These are phyloP conservation scores for Zostera marina DNA, from an alignment of 116 monocot species.

Conservation along the genomic window DNA sequence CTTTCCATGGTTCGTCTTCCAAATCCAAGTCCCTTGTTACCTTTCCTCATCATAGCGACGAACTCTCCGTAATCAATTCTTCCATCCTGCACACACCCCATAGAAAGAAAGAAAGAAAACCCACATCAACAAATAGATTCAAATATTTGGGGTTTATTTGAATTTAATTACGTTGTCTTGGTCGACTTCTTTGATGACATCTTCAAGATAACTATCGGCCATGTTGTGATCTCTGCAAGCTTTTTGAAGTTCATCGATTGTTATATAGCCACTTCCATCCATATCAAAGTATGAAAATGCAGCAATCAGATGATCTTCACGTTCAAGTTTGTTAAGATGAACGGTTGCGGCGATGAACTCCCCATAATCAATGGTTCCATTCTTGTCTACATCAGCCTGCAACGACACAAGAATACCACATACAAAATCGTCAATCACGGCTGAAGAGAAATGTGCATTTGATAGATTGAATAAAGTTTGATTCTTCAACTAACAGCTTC, in stretches of 20 bases:
- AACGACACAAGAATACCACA: background rate
- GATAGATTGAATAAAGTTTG: background rate
- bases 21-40: constrained; percentile 54
- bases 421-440: background rate
- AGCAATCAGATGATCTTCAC: constrained; percentile 58
- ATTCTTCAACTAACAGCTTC: constrained; percentile 41
- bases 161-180: constrained; percentile 34
- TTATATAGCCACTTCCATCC: constrained; percentile 80
- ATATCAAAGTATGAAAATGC: constrained; percentile 73
- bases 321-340: constrained; percentile 69
- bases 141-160: background rate
- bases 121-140: background rate
- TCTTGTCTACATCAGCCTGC: constrained; percentile 75
- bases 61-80: constrained; percentile 80
- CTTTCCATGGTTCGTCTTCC: constrained; percentile 86
- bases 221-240: constrained; percentile 71
- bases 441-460: no score
- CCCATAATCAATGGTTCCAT: constrained; percentile 66
- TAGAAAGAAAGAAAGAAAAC: background rate
- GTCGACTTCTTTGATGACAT: constrained; percentile 67
- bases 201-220: constrained; percentile 44
- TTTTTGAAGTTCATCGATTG: constrained; percentile 67
- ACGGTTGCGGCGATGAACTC: constrained; percentile 72
- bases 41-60: constrained; percentile 86
- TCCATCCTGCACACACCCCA: constrained; percentile 44